Evolutionary conservation across 202 grass and related monocot genomes (phyloP).

Genomic region (Carex arenaria): DNA sequence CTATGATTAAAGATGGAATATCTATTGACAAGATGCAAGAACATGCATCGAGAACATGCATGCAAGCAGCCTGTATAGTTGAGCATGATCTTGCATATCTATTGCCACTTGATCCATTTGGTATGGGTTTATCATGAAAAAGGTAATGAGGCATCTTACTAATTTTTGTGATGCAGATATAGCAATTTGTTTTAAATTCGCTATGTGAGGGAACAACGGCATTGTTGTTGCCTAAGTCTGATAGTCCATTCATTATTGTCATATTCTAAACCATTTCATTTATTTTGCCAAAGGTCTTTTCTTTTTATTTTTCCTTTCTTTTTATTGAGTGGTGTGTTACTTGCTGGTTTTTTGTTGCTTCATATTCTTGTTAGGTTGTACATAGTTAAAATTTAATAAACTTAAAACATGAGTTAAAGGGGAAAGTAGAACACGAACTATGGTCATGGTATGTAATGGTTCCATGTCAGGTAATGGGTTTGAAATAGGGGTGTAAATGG

Average conservation of each 20-base stretch:
- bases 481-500: too few relatives aligned
- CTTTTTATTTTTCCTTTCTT: background rate
- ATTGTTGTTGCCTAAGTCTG: background rate
- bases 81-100: conserved; percentile 6
- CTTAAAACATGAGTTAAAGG: too few relatives aligned
- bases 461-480: too few relatives aligned
- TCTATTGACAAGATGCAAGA: background rate
- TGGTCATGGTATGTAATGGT: too few relatives aligned
- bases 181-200: too few relatives aligned
- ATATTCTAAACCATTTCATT: background rate
- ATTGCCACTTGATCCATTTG: background rate
- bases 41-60: background rate
- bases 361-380: too few relatives aligned
- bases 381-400: too few relatives aligned
- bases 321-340: background rate
- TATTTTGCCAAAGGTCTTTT: background rate
- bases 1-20: background rate
- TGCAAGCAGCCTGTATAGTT: background rate
- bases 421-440: too few relatives aligned
- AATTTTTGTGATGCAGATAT: too few relatives aligned
- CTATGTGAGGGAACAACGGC: too few relatives aligned
- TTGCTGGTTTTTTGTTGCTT: too few relatives aligned
- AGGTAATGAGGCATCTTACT: background rate
- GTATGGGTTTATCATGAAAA: background rate
- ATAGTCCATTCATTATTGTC: background rate